phyloP scores from a whole-genome alignment of 176 grass and related monocot species.

The Eragrostis nindensis region DNA sequence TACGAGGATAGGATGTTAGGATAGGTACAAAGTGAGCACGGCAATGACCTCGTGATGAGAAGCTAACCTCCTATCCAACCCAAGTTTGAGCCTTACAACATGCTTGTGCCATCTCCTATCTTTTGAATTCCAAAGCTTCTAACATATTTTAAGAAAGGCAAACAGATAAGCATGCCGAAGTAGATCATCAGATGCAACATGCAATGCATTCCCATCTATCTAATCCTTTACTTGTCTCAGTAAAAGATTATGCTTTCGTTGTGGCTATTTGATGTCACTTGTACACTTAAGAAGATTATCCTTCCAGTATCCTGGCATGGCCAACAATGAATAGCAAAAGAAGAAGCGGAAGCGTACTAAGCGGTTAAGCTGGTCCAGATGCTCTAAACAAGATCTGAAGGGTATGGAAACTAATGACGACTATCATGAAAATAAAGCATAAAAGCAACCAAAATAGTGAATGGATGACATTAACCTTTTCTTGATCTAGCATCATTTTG shows the following conservation, averaged over 20 bases:
- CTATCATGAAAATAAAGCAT: background rate
- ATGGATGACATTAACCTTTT: background rate
- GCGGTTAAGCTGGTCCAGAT: conserved; percentile 26
- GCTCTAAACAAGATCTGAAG: conserved; percentile 21
- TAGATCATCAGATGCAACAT: background rate
- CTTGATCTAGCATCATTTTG: conserved; percentile 1
- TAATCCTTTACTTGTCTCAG: conserved; percentile 16
- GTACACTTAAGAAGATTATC: conserved; percentile 19
- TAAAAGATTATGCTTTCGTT: conserved; percentile 21
- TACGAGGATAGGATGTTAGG: background rate
- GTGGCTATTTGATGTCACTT: conserved; percentile 30
- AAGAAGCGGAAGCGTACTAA: conserved; percentile 32
- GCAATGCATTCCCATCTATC: conserved; percentile 13
- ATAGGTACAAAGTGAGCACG: background rate
- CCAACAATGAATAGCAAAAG: conserved; percentile 13
- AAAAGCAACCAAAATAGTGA: conserved; percentile 16
- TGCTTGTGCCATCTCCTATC: background rate
- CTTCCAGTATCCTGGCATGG: conserved; percentile 39
- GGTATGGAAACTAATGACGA: background rate
- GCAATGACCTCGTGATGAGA: background rate
- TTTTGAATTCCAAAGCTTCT: conserved; percentile 3
- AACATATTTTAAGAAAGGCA: background rate
- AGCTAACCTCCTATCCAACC: background rate
- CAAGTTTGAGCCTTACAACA: background rate
- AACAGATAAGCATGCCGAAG: conserved; percentile 13